phyloP scores from a whole-genome alignment of 129 eudicot species.

The Tagetes erecta region DNA sequence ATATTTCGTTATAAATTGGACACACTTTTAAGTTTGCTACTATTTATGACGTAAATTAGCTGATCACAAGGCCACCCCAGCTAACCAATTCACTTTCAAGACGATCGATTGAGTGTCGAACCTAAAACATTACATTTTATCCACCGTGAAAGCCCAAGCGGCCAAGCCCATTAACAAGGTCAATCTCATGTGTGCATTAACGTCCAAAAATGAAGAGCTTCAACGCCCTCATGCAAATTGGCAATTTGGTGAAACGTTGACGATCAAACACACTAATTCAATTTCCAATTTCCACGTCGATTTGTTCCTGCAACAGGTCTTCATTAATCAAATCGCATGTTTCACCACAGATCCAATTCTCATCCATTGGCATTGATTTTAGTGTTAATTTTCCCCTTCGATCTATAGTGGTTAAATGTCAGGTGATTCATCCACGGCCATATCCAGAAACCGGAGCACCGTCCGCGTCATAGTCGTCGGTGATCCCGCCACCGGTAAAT shows the following conservation, averaged over 20 bases:
- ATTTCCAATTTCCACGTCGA: constrained; percentile 23
- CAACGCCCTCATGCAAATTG: constrained; percentile 27
- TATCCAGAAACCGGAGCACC: constrained; percentile 43
- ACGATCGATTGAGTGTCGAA: no score
- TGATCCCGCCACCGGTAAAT: constrained; percentile 87
- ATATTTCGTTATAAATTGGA: no score
- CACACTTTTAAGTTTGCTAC: no score
- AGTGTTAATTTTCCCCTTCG: not conserved
- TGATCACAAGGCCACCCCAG: no score
- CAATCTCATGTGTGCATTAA: not conserved
- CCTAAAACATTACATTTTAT: not conserved
- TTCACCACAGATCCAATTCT: constrained; percentile 8
- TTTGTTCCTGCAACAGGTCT: no score
- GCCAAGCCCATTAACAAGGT: not conserved
- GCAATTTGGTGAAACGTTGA: constrained; percentile 10
- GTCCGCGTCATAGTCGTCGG: constrained; percentile 92
- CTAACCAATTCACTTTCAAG: no score
- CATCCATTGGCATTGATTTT: not conserved
- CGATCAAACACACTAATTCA: constrained; percentile 13
- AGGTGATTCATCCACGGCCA: constrained; percentile 36
- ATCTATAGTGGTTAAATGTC: constrained; percentile 42
- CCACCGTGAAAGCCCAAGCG: not conserved
- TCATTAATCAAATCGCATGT: constrained; percentile 12
- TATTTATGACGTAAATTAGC: no score
- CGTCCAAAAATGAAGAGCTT: not conserved